Evolutionary conservation across 768 basidiomycete genomes (phyloP).

Genomic region (Rhodotorula diobovata): DNA sequence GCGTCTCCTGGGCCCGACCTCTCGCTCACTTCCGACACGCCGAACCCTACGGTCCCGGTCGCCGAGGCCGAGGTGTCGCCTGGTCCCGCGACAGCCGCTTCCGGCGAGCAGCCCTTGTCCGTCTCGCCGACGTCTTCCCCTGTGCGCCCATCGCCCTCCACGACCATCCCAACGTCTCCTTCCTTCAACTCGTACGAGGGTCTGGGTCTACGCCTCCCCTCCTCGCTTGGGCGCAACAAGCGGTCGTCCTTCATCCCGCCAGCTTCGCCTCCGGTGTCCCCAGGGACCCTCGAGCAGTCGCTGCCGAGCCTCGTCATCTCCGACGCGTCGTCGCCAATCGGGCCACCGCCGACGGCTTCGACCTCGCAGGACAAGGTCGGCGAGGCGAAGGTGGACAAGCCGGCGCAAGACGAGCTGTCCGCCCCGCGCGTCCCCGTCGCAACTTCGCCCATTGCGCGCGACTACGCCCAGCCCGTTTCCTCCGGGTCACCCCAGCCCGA

Average conservation of each 20-base stretch:
- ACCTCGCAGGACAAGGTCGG: not conserved
- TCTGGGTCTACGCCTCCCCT: slow-evolving; percentile 16
- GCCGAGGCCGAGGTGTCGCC: not conserved
- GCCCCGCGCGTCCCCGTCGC: not conserved
- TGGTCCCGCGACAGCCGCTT: not conserved
- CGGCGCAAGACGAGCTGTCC: not conserved
- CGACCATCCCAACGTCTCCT: not conserved
- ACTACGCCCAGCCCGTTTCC: not conserved
- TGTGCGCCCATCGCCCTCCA: not conserved
- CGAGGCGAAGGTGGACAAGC: not conserved
- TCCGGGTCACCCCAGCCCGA: too few relatives aligned
- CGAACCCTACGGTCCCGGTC: too few relatives aligned
- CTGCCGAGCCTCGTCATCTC: not conserved
- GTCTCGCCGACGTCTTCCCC: not conserved
- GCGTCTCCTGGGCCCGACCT: not conserved
- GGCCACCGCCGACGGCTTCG: too few relatives aligned
- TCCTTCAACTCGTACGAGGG: slow-evolving; percentile 1
- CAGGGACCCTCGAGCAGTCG: not conserved
- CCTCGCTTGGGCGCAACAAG: slow-evolving; percentile 6
- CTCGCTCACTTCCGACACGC: not conserved
- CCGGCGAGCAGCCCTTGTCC: not conserved
- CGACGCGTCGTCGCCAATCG: not conserved
- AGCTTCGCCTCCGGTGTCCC: not conserved
- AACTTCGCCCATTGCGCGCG: not conserved
- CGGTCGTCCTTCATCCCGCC: not conserved